Evolutionary conservation across 2,329 filamentous ascomycete species (phyloP).

Genomic region (Hypoxylon sp.): DNA sequence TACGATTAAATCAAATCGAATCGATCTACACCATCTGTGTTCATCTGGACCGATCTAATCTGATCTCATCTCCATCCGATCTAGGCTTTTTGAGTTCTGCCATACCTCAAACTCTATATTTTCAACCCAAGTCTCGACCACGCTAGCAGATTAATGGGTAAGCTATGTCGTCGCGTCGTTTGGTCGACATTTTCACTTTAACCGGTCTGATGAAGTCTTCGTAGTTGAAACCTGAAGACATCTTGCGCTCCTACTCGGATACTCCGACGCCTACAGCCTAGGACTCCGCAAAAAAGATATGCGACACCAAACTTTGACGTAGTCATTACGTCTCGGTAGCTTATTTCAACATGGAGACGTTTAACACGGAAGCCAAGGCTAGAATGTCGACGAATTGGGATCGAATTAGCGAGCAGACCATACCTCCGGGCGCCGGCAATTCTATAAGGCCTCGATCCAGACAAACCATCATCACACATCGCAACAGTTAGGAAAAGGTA

Average conservation of each 20-base stretch:
- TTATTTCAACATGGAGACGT: conserved; percentile 13
- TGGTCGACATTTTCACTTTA: neutral
- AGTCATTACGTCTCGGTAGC: conserved; percentile 12
- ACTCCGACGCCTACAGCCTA: neutral
- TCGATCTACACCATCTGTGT: neutral
- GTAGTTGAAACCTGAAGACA: neutral
- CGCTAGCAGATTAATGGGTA: neutral
- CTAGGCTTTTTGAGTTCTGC: conserved; percentile 12
- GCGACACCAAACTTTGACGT: neutral
- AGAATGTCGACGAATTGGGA: conserved; percentile 27
- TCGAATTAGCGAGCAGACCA: conserved; percentile 29
- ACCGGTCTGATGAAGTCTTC: neutral
- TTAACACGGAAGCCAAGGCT: conserved; percentile 29
- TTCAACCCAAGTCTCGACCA: neutral
- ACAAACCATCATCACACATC: neutral
- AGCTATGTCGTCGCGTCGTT: neutral
- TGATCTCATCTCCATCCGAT: neutral
- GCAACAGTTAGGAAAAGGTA: conserved; percentile 19
- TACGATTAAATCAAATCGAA: neutral
- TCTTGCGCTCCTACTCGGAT: neutral
- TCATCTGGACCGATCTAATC: conserved; percentile 8
- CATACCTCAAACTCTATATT: conserved; percentile 19
- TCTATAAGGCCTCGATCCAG: neutral
- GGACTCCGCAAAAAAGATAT: neutral
- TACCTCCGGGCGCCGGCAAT: neutral